Percentiles rank a stretch among this genome's conserved stretches.
Evolutionary conservation across 73 alveolate species (phyloP).

Genomic region (Stentor roeselii): DNA sequence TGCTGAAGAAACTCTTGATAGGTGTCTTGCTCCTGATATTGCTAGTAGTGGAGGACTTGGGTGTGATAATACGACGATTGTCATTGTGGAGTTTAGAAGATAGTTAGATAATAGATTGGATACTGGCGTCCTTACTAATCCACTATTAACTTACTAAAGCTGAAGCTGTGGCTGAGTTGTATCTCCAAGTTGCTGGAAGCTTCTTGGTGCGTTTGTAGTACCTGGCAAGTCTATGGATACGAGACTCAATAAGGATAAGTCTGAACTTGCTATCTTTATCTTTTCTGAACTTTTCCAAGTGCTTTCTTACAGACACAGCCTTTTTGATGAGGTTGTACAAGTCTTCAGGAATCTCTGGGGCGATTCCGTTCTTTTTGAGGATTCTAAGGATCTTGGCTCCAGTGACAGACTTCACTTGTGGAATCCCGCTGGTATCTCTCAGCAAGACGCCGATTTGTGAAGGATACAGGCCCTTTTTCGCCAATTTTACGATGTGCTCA

Average conservation of each 20-base stretch:
- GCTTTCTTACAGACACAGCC: conserved; percentile 98
- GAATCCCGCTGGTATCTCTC: conserved; percentile 89
- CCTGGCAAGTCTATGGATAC: conserved; percentile 97
- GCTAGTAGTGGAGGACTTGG: conserved; percentile 68
- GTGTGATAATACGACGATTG: conserved; percentile 82
- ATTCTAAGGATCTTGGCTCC: conserved; percentile 87
- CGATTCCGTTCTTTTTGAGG: conserved; percentile 84
- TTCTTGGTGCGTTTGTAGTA: conserved; percentile 92
- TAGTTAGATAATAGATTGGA: no score
- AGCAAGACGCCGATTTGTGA: conserved; percentile 88
- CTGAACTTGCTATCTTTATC: conserved; percentile 95
- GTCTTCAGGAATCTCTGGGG: conserved; percentile 98
- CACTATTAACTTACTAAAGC: no score
- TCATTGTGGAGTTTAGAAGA: conserved; percentile 52
- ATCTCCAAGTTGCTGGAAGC: conserved; percentile 96
- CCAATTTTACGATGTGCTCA: conserved; percentile 78
- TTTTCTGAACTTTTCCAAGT: conserved; percentile 92
- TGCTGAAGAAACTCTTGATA: conserved; percentile 67
- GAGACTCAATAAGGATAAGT: conserved; percentile 93
- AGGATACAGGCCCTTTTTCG: conserved; percentile 91
- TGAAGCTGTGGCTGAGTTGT: no score
- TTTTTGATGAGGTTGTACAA: conserved; percentile 95
- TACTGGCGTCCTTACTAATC: no score
- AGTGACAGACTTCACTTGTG: conserved; percentile 80
- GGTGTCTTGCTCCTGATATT: conserved; percentile 65